A percentile compares a stretch with the other conserved stretches of the same genome.
These are phyloP conservation scores for Lipomyces kockii DNA, from an alignment of 805 yeast genomes.

Conservation along the genomic window DNA sequence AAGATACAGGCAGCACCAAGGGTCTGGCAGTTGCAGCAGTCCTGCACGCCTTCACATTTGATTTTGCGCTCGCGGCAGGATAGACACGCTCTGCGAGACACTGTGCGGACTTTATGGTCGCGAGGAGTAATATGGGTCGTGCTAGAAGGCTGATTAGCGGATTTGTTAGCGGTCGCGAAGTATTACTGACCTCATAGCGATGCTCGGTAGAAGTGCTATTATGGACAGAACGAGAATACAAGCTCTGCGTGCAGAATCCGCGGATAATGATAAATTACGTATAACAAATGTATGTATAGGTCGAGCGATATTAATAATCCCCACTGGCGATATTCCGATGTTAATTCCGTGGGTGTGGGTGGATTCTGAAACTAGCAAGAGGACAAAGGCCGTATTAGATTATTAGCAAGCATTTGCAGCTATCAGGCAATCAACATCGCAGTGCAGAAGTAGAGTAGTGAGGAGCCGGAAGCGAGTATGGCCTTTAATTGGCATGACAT, in stretches of 20 bases:
- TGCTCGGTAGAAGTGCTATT: neutral
- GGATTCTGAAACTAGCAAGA: no score
- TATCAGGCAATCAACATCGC: no score
- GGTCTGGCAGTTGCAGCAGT: constrained; percentile 25
- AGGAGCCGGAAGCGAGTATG: no score
- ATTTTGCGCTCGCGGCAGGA: constrained; percentile 68
- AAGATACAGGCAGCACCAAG: constrained; percentile 24
- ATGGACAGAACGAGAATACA: neutral
- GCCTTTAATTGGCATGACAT: no score
- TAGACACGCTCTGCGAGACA: constrained; percentile 65
- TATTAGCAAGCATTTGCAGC: no score
- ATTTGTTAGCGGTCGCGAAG: neutral
- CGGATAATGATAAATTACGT: no score
- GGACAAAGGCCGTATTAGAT: no score
- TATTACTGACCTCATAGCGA: neutral
- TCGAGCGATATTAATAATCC: no score
- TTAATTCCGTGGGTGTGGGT: no score
- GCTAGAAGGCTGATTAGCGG: neutral
- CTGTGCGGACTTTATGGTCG: constrained; percentile 49
- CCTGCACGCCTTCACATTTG: constrained; percentile 63
- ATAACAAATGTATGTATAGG: no score
- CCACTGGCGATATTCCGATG: no score
- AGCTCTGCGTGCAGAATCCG: neutral
- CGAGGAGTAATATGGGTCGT: neutral
- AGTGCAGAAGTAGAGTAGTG: no score